These are phyloP conservation scores for Endoconidiophora laricicola DNA, from an alignment of 2,329 filamentous ascomycete species.

Conservation along the genomic window DNA sequence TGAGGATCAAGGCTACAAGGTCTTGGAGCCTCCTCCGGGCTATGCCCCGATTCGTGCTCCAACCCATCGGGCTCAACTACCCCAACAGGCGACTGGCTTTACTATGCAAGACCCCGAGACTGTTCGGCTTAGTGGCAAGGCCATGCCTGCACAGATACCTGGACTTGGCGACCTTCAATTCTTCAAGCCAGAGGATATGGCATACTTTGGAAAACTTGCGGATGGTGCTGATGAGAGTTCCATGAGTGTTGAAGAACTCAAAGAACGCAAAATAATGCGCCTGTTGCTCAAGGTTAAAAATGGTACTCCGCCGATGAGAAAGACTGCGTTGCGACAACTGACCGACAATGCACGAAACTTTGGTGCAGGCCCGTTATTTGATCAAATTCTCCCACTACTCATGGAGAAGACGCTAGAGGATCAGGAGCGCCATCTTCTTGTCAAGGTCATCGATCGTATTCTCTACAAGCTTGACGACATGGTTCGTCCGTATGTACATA, in stretches of 20 bases:
- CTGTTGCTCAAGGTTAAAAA: slow-evolving; percentile 97
- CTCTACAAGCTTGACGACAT: slow-evolving; percentile 97
- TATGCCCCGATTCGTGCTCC: slow-evolving; percentile 72
- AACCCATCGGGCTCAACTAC: slow-evolving; percentile 46
- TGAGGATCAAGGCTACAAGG: slow-evolving; percentile 80
- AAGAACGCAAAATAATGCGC: slow-evolving; percentile 97
- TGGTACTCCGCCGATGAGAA: slow-evolving; percentile 94
- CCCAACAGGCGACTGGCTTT: slow-evolving; percentile 67
- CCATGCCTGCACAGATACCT: slow-evolving; percentile 86
- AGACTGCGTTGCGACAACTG: slow-evolving; percentile 89
- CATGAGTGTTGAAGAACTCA: slow-evolving; percentile 85
- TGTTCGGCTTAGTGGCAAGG: slow-evolving; percentile 66
- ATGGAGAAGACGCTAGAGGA: slow-evolving; percentile 99
- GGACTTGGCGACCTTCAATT: slow-evolving; percentile 93
- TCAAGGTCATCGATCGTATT: slow-evolving; percentile 97
- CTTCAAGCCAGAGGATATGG: slow-evolving; percentile 97
- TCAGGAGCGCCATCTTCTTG: slow-evolving; percentile 90
- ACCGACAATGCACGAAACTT: slow-evolving; percentile 96
- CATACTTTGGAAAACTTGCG: slow-evolving; percentile 93
- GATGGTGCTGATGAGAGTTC: slow-evolving; percentile 85
- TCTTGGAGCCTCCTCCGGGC: slow-evolving; percentile 76
- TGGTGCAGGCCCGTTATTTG: slow-evolving; percentile 83
- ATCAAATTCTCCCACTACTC: slow-evolving; percentile 86
- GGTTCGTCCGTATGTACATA: slow-evolving; percentile 91
- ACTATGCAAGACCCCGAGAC: slow-evolving; percentile 96